Base-by-base conservation (phyloP, 2,329 filamentous ascomycete species). In the Xylariales sp. region DNA sequence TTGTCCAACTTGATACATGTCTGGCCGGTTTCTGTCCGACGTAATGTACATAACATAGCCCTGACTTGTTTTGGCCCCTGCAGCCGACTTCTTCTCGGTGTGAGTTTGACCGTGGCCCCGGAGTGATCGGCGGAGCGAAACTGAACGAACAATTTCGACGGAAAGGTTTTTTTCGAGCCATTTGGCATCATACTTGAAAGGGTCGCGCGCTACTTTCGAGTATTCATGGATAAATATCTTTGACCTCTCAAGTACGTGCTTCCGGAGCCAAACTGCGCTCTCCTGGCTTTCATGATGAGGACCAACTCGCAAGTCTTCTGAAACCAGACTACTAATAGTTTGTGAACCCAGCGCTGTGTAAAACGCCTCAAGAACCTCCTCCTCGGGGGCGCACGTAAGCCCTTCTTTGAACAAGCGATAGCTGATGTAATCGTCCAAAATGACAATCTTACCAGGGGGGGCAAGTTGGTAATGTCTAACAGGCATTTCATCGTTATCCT, bases 1-100 rank as follows among this genome's bases (percentile, higher is more conserved):
- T 51, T 90, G 85, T 40, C 88, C 93, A 47, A 98, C 83, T 63
- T 98, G 89, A 57, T 95, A 97, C 56, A 94, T 78, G 55, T 97
- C 89, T 20, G 80, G 84, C 42, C 78, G 77, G 2, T 70, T 61
- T 20, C 48, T 48, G 29, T 72, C 75, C 8, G 81, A 76, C 4
- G 84, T 83, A 25, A 97, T 80, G 54, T 84, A 94, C n/a, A 97
- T 66, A 5, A 81, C 74, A 56, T 77, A 83, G 13, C 76, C 73
- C 14, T 66, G 19, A 16, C 16, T 29, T 28, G 29, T 66, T 13
- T 64, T 63, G 17, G 60, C 70, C 36, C 71, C 69, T 24, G 83
- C 86, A 17, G 86, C 89, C 14, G 81, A 88, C 53, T 81, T 75
- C 56, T 83, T 88, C 63, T 88, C 85, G 4, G 71, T 81, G 56